Evolutionary conservation across 2,329 filamentous ascomycete genomes (phyloP), one percentile per base, ranked within the genome.

Genomic region (Massarina eburnea): DNA sequence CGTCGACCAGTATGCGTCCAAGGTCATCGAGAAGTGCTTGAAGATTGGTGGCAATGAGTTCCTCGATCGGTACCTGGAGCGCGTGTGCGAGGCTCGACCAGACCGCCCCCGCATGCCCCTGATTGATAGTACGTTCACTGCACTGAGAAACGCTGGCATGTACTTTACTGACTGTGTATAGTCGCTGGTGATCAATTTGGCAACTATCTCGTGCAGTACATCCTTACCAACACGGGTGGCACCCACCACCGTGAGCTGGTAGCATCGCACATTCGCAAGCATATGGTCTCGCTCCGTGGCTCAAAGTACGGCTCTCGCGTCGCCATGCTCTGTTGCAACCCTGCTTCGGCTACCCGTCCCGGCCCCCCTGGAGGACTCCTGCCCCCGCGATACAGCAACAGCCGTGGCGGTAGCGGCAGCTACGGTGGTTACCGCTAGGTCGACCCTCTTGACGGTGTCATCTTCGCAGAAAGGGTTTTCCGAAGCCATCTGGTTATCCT

Each of bases 301-400:
- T 97, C 94, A 65, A 99, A 99, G 72, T 99, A 97, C 69, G 94
- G 94, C 50, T 99, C 94, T 48, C 89, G 94, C 46, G 94, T 99
- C 52, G 94, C 94, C 24, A 97, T 99, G 92, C 86, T 99, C 43
- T 99, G 95, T 76, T 95, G 90, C 74, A 97, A 97, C 71, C 92
- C 91, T 29, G 90, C 89, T 38, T 84, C 91, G 58, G 82, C 88
- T 41, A 96, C 91, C 59, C 89, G 91, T 44, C 91, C 92, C 50
- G 92, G 91, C 33, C 90, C 91, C 55, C 88, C 89, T 22, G 81
- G 84, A 57, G 88, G 89, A 36, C 62, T 76, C 53, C 46, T 71
- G 35, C 62, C 64, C 52, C 68, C 39, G 27, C 39, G 39, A 19
- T 42, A 42, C 30, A 18, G 67, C 49, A 62, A 53, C 52, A 62